Evolutionary conservation across 2,329 filamentous ascomycete species (phyloP).

Genomic region (Falciphora oryzae): DNA sequence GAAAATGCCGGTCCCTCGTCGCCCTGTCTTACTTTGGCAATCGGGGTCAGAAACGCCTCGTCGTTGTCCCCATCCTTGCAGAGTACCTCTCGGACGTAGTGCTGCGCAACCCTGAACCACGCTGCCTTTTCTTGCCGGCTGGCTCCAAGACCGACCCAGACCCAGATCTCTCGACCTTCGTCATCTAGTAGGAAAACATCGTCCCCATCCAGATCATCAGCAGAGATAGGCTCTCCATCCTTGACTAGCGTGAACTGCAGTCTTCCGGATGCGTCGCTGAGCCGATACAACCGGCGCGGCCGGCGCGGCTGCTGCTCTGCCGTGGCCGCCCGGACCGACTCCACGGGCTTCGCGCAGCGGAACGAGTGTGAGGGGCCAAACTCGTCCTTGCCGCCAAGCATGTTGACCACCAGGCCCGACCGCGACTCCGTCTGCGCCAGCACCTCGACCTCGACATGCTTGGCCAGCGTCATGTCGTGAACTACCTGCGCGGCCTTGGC

Average conservation of each 20-base stretch:
- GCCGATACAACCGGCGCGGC: conserved; percentile 44
- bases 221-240: conserved; percentile 40
- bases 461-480: conserved; percentile 57
- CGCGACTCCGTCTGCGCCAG: conserved; percentile 54
- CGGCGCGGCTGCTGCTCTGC: conserved; percentile 16
- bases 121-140: conserved; percentile 52
- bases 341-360: conserved; percentile 35
- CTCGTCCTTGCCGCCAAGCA: conserved; percentile 45
- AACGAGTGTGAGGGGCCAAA: conserved; percentile 36
- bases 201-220: conserved; percentile 46
- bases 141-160: conserved; percentile 58
- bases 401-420: conserved; percentile 46
- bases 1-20: conserved; percentile 49
- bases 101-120: conserved; percentile 56
- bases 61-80: conserved; percentile 18
- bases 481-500: conserved; percentile 62
- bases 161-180: conserved; percentile 52
- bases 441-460: conserved; percentile 60
- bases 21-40: conserved; percentile 53
- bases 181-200: conserved; percentile 61
- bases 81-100: conserved; percentile 40
- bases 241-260: conserved; percentile 54
- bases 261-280: conserved; percentile 55
- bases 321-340: conserved; percentile 16
- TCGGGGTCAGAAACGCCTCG: conserved; percentile 38